A percentile compares a stretch with the other conserved stretches of the same genome.
Evolutionary conservation across 1,139 yeast genomes (phyloP).

Genomic region (Candida sojae): DNA sequence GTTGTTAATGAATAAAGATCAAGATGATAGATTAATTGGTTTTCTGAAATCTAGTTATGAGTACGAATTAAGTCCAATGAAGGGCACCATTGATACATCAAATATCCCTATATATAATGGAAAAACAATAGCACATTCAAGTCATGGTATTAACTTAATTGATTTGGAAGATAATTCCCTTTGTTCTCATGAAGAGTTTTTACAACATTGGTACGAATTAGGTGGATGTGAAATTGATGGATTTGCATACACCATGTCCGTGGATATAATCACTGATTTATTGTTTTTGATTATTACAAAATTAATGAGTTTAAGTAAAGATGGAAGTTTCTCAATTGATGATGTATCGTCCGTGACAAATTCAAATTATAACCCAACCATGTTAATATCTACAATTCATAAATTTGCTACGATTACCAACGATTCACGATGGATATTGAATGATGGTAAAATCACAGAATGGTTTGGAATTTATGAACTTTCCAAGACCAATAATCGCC

Average conservation of each 20-base stretch:
- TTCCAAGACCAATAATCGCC: slow-evolving; percentile 27
- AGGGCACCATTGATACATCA: slow-evolving; percentile 45
- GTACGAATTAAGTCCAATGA: slow-evolving; percentile 43
- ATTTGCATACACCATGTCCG: slow-evolving; percentile 28
- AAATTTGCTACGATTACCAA: slow-evolving; percentile 37
- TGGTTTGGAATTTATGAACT: slow-evolving; percentile 67
- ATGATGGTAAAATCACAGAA: slow-evolving; percentile 42
- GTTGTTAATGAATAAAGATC: slow-evolving; percentile 45
- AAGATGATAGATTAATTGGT: slow-evolving; percentile 30
- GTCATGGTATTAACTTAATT: slow-evolving; percentile 19
- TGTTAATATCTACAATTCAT: slow-evolving; percentile 47
- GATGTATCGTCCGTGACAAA: background rate
- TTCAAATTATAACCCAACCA: slow-evolving; percentile 14
- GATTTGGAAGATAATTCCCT: slow-evolving; percentile 51
- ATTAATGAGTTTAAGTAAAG: slow-evolving; percentile 45
- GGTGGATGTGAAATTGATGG: slow-evolving; percentile 59
- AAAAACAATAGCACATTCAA: background rate
- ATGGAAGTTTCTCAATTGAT: slow-evolving; percentile 10
- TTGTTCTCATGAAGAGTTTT: slow-evolving; percentile 59
- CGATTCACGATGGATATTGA: slow-evolving; percentile 28
- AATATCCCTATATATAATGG: slow-evolving; percentile 53
- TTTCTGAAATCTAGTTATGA: slow-evolving; percentile 48
- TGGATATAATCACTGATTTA: slow-evolving; percentile 26
- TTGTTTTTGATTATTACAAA: slow-evolving; percentile 51
- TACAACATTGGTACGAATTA: slow-evolving; percentile 47